Conservation (phyloP, 192 early-diverging fungal genomes). For the Rhizoclosmatium globosum region DNA sequence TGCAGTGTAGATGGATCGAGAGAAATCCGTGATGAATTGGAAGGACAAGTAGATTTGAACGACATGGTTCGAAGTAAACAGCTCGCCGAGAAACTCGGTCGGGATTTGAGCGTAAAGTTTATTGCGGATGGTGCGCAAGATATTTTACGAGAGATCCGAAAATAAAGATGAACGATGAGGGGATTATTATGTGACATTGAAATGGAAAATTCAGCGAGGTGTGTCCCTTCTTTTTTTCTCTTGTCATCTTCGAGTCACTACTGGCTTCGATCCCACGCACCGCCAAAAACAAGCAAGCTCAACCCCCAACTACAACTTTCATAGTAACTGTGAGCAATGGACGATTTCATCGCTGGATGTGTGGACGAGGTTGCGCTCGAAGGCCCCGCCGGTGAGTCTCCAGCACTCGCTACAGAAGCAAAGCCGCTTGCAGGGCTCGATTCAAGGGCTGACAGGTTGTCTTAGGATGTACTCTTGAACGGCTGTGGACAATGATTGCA, state of each 20-base stretch:
- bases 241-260: neutral
- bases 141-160: conserved; percentile 62
- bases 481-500: conserved; percentile 45
- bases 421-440: no score
- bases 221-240: neutral
- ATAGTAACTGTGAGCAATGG: conserved; percentile 41
- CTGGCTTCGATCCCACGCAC: neutral
- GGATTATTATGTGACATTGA: no score
- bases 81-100: conserved; percentile 55
- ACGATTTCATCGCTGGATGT: conserved; percentile 58
- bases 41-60: conserved; percentile 8
- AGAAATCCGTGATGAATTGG: conserved; percentile 63
- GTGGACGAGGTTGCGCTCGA: conserved; percentile 68
- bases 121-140: conserved; percentile 58
- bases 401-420: no score
- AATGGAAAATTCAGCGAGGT: neutral
- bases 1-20: conserved; percentile 77
- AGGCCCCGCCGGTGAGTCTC: conserved; percentile 55
- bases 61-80: conserved; percentile 19
- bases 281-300: conserved; percentile 10
- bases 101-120: conserved; percentile 53
- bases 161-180: no score
- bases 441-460: no score
- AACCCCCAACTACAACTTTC: neutral
- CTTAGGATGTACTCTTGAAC: conserved; percentile 46